Evolutionary conservation across 1,139 yeast species (phyloP).

Genomic region (Yamadazyma blattariae): DNA sequence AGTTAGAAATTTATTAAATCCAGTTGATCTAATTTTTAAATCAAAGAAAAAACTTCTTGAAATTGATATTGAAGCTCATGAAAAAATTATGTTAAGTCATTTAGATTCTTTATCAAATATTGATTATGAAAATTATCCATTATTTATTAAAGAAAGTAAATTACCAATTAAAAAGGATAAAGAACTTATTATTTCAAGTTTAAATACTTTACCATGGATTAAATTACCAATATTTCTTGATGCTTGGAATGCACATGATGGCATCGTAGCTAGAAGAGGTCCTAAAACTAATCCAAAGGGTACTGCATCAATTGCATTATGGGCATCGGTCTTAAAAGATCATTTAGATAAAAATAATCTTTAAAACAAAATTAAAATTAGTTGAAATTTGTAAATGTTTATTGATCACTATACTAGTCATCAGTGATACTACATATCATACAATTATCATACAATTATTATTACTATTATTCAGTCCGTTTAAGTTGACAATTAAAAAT

Average conservation of each 20-base stretch:
- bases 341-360: constrained; percentile 19
- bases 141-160: constrained; percentile 23
- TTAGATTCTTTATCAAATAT: constrained; percentile 16
- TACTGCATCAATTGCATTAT: constrained; percentile 49
- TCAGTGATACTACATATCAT: no score
- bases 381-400: no score
- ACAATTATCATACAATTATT: no score
- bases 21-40: constrained; percentile 14
- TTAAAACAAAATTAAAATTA: no score
- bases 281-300: constrained; percentile 53
- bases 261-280: constrained; percentile 68
- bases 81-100: constrained; percentile 19
- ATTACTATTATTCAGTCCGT: no score
- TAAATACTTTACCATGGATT: constrained; percentile 60
- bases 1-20: constrained; percentile 8
- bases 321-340: constrained; percentile 45
- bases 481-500: no score
- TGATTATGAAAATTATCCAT: constrained; percentile 23
- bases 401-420: no score
- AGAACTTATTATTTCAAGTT: constrained; percentile 40
- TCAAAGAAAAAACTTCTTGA: constrained; percentile 13
- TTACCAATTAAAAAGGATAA: constrained; percentile 45
- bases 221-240: constrained; percentile 65
- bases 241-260: constrained; percentile 70
- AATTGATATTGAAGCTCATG: constrained; percentile 26